Conservation (phyloP, 257 asterid genomes). For the Linaria vulgaris region DNA sequence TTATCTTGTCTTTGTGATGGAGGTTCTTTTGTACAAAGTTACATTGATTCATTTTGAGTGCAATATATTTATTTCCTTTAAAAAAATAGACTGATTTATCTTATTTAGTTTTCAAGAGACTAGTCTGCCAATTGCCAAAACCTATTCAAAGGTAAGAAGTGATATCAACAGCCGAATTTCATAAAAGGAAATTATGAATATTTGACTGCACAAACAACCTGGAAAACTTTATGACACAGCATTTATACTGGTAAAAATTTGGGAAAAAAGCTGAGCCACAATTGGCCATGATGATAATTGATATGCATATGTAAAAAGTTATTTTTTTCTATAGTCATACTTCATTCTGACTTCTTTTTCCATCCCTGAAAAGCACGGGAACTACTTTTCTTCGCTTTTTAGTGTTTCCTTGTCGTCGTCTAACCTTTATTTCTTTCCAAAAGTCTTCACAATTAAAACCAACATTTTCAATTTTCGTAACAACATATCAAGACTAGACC, state of each 20-base stretch:
- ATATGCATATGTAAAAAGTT: no score
- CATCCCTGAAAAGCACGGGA: conserved; percentile 23
- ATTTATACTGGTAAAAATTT: background rate
- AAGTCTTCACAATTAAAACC: background rate
- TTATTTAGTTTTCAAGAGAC: no score
- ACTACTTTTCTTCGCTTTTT: conserved; percentile 21
- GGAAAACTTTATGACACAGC: background rate
- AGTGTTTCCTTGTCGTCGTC: conserved; percentile 1
- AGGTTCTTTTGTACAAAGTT: no score
- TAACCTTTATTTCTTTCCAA: no score
- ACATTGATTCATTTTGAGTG: no score
- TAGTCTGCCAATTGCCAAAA: no score
- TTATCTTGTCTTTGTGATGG: no score
- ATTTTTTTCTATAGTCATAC: conserved; percentile 17
- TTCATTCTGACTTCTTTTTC: conserved; percentile 29
- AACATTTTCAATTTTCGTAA: conserved; percentile 14
- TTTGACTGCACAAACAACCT: conserved; percentile 6
- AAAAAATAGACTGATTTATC: no score
- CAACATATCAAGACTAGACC: no score
- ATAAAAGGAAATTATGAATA: background rate
- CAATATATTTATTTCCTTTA: no score
- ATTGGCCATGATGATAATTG: conserved; percentile 21
- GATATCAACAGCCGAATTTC: no score
- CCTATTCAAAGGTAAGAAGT: no score
- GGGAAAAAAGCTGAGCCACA: conserved; percentile 24